Conservation (phyloP, 108 stramenopile genomes). For the Pseudonitzschia multistriata region DNA sequence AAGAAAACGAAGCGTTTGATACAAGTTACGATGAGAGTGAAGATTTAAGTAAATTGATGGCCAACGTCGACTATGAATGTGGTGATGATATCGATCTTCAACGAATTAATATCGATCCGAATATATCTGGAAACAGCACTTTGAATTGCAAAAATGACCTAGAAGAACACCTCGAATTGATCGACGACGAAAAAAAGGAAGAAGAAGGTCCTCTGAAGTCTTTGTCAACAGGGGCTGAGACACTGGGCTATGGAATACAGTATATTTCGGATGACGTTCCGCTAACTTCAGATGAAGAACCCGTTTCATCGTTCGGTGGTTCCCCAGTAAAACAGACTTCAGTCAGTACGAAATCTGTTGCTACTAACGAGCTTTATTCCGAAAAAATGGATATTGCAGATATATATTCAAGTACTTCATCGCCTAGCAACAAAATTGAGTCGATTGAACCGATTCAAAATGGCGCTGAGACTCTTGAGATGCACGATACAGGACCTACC, state of each 20-base stretch:
- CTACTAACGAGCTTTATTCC: neutral
- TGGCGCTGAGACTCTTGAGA: neutral
- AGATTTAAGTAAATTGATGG: neutral
- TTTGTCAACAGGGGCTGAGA: neutral
- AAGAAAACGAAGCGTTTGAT: too few relatives aligned
- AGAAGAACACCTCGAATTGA: neutral
- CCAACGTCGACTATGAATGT: neutral
- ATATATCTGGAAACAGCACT: neutral
- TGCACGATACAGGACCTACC: neutral
- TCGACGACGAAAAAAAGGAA: neutral
- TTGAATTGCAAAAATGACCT: too few relatives aligned
- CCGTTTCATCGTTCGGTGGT: neutral
- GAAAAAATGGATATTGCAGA: neutral
- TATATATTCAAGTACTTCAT: neutral
- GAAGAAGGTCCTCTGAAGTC: neutral
- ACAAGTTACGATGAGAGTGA: conserved; percentile 8
- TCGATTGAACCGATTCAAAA: neutral
- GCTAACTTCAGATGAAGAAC: neutral
- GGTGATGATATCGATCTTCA: neutral
- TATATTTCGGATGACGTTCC: neutral
- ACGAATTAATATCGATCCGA: neutral
- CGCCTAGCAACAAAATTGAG: neutral
- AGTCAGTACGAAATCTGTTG: neutral
- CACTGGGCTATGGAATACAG: neutral
- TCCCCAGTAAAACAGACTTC: neutral